phyloP scores from a whole-genome alignment of 176 grass and related monocot species.

The Alopecurus myosuroides region DNA sequence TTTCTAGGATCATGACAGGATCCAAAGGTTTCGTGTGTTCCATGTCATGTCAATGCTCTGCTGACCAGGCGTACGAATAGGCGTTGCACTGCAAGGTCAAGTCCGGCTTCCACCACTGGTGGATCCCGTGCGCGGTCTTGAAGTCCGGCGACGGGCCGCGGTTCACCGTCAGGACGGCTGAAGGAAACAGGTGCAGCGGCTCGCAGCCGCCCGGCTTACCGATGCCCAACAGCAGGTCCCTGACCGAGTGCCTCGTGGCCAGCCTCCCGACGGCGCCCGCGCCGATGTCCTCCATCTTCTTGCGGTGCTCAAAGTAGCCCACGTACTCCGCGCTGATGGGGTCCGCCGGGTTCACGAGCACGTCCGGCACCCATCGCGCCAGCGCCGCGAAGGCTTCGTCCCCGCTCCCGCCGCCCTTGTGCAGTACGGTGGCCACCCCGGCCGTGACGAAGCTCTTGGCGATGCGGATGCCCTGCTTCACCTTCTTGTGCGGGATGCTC shows the following conservation, averaged over 20 bases:
- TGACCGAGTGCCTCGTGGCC: conserved; percentile 68
- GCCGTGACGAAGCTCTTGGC: conserved; percentile 54
- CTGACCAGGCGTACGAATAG: conserved; percentile 28
- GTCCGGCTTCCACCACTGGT: conserved; percentile 73
- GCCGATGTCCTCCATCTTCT: conserved; percentile 69
- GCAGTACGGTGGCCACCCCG: conserved; percentile 34
- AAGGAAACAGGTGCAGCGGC: conserved; percentile 73
- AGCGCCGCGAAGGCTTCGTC: conserved; percentile 42
- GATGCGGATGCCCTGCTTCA: conserved; percentile 55
- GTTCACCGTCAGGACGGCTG: conserved; percentile 59
- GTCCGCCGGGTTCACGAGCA: conserved; percentile 74
- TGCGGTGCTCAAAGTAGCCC: conserved; percentile 70
- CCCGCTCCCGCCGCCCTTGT: neutral
- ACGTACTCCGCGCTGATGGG: conserved; percentile 60
- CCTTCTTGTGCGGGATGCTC: conserved; percentile 44
- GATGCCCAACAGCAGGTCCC: conserved; percentile 53
- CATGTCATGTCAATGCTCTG: neutral
- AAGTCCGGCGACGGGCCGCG: conserved; percentile 42
- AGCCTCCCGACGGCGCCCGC: conserved; percentile 53
- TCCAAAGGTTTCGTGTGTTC: neutral
- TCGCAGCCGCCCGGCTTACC: conserved; percentile 36
- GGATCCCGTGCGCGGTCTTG: conserved; percentile 71
- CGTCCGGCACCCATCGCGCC: conserved; percentile 51
- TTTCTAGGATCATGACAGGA: neutral
- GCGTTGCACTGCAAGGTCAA: conserved; percentile 27